These are phyloP conservation scores for Pythium folliculosum DNA, from an alignment of 352 stramenopile species.

Conservation along the genomic window DNA sequence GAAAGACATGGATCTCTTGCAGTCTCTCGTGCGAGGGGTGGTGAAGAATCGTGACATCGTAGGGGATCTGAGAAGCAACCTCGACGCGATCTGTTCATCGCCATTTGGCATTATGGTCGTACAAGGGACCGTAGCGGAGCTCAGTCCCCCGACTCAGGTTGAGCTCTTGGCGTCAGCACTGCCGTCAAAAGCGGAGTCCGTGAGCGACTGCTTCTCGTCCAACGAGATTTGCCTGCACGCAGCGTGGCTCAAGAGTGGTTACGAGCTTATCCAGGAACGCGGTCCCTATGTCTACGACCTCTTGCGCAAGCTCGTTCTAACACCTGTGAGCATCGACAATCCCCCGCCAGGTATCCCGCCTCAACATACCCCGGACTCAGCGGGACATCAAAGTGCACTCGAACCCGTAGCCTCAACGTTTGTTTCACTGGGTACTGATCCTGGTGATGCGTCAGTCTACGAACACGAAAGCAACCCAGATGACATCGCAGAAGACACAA, in stretches of 20 bases:
- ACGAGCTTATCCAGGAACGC: slow-evolving; percentile 74
- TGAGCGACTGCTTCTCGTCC: slow-evolving; percentile 10
- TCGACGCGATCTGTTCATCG: slow-evolving; percentile 21
- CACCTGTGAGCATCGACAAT: slow-evolving; percentile 10
- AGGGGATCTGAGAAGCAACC: slow-evolving; percentile 31
- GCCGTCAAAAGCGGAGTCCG: slow-evolving; percentile 6
- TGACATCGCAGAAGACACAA: neutral
- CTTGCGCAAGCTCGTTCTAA: slow-evolving; percentile 42
- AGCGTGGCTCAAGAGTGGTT: slow-evolving; percentile 75
- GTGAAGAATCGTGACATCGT: slow-evolving; percentile 45
- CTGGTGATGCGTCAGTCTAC: too few relatives aligned
- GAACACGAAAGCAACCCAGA: too few relatives aligned
- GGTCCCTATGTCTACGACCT: slow-evolving; percentile 53
- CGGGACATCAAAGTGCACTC: too few relatives aligned
- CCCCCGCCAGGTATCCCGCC: neutral
- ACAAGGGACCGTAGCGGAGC: slow-evolving; percentile 33
- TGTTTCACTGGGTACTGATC: too few relatives aligned
- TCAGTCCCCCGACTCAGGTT: slow-evolving; percentile 31
- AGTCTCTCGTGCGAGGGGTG: slow-evolving; percentile 42
- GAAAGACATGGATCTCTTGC: slow-evolving; percentile 34
- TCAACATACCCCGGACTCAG: neutral
- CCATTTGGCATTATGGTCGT: slow-evolving; percentile 59
- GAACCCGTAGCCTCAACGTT: too few relatives aligned
- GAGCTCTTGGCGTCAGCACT: slow-evolving; percentile 18
- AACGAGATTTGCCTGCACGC: slow-evolving; percentile 23